Conservation (phyloP, 2,329 filamentous ascomycete genomes). For the Nemania serpens region DNA sequence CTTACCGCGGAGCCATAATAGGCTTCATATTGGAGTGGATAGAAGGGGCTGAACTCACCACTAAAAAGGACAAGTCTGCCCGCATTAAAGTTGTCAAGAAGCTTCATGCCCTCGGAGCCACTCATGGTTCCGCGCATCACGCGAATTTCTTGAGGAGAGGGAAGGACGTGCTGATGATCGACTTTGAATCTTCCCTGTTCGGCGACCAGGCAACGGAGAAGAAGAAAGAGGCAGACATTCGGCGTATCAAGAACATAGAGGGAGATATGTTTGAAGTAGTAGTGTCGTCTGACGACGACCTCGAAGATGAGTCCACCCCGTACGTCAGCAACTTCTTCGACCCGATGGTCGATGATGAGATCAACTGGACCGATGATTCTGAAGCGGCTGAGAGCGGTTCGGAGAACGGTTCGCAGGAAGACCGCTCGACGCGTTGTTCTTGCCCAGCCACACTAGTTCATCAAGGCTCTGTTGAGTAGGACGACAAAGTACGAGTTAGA, state of each 20-base stretch:
- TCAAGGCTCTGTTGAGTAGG: too few species aligned
- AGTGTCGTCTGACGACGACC: background rate
- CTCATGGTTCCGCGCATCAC: constrained; percentile 3
- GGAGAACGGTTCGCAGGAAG: background rate
- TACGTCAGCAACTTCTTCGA: background rate
- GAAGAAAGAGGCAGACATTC: background rate
- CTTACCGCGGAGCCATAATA: constrained; percentile 4
- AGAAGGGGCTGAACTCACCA: background rate
- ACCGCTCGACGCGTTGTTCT: too few species aligned
- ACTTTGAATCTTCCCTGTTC: constrained; percentile 1
- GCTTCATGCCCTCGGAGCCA: constrained; percentile 9
- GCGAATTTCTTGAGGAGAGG: constrained; percentile 7
- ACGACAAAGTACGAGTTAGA: too few species aligned
- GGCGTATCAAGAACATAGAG: background rate
- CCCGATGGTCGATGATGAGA: background rate
- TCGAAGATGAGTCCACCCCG: background rate
- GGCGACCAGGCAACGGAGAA: background rate
- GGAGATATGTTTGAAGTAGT: too few species aligned
- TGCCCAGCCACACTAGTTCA: too few species aligned
- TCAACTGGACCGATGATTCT: constrained; percentile 6
- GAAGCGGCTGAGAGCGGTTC: background rate
- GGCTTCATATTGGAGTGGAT: constrained; percentile 3
- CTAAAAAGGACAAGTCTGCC: background rate
- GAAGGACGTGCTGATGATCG: background rate
- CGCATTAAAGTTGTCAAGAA: constrained; percentile 5